These are phyloP conservation scores for Diaporthe ilicicola DNA, from an alignment of 2,329 filamentous ascomycete species.

Conservation along the genomic window DNA sequence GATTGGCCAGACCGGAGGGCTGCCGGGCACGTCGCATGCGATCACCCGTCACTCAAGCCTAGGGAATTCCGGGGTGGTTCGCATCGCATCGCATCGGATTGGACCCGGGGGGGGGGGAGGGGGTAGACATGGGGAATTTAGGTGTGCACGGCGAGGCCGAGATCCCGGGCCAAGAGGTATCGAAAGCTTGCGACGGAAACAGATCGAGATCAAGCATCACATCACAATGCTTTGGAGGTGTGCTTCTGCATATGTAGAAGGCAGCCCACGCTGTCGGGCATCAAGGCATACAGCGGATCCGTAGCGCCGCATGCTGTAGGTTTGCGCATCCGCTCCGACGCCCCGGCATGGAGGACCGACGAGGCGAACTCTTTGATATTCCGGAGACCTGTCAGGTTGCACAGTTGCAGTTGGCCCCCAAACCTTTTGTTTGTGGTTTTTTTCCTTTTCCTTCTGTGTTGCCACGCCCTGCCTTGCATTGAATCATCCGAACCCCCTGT, in stretches of 20 bases:
- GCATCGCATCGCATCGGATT: not conserved
- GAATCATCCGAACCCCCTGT: not conserved
- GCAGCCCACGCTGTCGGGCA: not conserved
- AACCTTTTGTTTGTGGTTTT: not conserved
- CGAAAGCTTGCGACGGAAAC: not conserved
- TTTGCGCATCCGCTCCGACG: not conserved
- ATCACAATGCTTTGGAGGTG: not conserved
- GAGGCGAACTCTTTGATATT: not conserved
- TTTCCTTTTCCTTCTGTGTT: not conserved
- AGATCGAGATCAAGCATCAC: not conserved
- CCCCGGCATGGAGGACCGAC: not conserved
- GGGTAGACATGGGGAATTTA: not conserved
- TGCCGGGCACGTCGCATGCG: not conserved
- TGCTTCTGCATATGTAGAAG: not conserved
- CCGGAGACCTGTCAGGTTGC: not conserved
- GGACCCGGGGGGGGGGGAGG: too few relatives aligned
- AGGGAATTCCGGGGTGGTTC: not conserved
- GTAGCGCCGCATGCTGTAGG: not conserved
- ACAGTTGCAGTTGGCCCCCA: not conserved
- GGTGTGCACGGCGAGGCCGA: not conserved
- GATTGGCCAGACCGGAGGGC: too few relatives aligned
- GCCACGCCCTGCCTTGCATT: not conserved
- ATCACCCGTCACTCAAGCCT: not conserved
- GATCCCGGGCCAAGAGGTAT: not conserved
- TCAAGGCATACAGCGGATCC: constrained; percentile 13